Conservation (phyloP, 139 green algal genomes). For the Chlorella sp. region DNA sequence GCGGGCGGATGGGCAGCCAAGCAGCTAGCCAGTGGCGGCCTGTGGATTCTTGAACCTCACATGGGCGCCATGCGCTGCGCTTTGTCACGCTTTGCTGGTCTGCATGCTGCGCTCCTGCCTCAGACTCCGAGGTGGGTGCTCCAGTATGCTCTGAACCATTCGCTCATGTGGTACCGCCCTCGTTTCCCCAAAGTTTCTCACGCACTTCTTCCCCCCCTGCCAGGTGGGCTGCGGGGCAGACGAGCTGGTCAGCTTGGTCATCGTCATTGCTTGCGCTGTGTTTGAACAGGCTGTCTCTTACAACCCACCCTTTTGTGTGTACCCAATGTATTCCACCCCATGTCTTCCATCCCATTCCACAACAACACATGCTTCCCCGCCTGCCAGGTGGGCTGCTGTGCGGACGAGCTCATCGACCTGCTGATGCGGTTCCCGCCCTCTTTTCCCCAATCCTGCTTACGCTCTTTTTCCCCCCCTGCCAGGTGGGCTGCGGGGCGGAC, state of each 20-base stretch:
- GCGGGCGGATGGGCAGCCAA: no score
- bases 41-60: no score
- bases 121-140: no score
- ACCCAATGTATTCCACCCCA: no score
- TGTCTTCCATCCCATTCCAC: no score
- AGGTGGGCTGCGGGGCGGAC: conserved; percentile 95
- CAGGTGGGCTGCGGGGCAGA: conserved; percentile 96
- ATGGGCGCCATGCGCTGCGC: neutral
- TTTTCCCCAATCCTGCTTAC: neutral
- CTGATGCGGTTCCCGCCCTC: neutral
- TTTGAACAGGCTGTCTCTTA: neutral
- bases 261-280: no score
- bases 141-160: no score
- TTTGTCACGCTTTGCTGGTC: neutral
- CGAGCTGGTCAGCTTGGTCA: conserved; percentile 95
- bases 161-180: neutral
- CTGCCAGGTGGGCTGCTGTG: no score
- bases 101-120: neutral
- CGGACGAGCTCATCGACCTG: neutral
- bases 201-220: no score
- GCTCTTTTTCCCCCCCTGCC: neutral
- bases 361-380: no score
- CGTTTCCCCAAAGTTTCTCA: neutral
- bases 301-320: neutral
- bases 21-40: no score